Evolutionary conservation across 441 rosid species (phyloP).

Genomic region (Rhodomyrtus psidioides): DNA sequence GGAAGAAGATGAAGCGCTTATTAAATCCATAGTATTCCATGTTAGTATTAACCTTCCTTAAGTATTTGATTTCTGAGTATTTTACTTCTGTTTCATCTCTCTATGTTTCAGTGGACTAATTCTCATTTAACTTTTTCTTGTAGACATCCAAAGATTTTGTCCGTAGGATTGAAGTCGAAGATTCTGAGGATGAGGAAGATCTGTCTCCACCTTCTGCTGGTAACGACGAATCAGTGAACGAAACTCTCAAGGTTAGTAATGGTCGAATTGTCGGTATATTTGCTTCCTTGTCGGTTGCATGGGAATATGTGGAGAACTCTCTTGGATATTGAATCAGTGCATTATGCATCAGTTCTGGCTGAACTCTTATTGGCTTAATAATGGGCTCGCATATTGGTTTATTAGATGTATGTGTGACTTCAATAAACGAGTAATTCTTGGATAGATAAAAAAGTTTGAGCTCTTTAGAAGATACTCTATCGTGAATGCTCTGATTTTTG

Average conservation of each 20-base stretch:
- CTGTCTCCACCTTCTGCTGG: neutral
- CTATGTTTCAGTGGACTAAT: neutral
- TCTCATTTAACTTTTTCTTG: slow-evolving; percentile 5
- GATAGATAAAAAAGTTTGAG: neutral
- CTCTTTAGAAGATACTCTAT: neutral
- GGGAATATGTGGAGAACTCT: neutral
- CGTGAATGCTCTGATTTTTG: neutral
- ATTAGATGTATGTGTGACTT: neutral
- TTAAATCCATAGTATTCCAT: slow-evolving; percentile 62
- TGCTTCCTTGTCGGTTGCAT: neutral
- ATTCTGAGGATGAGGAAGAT: slow-evolving; percentile 39
- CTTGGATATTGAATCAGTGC: neutral
- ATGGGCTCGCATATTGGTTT: neutral
- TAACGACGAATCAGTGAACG: slow-evolving; percentile 3
- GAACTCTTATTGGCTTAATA: neutral
- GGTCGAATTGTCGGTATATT: neutral
- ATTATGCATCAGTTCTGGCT: neutral
- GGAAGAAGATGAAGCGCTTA: slow-evolving; percentile 85
- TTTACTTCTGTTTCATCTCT: neutral
- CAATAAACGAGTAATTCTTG: neutral
- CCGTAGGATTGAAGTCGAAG: slow-evolving; percentile 68
- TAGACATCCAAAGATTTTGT: slow-evolving; percentile 50
- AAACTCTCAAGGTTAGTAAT: slow-evolving; percentile 22
- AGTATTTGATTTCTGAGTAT: neutral
- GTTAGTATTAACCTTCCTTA: slow-evolving; percentile 28